Conservation (phyloP, 306 rosid species). For the Cicer chorassanicum region DNA sequence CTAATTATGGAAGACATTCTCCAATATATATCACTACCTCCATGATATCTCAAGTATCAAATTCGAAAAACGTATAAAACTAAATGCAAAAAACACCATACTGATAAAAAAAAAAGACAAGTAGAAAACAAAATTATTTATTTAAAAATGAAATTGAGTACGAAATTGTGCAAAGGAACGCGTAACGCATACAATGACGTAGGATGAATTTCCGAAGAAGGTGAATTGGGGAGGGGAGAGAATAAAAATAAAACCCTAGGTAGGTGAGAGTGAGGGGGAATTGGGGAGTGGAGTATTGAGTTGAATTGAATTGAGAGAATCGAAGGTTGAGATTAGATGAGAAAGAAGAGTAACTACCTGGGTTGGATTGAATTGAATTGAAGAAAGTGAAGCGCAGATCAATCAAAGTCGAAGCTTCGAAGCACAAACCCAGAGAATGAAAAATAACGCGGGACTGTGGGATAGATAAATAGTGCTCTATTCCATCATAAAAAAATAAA, state of each 20-base stretch:
- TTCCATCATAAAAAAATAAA: too few relatives aligned
- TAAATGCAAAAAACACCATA: slow-evolving; percentile 27
- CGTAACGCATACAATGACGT: background rate
- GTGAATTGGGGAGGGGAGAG: slow-evolving; percentile 8
- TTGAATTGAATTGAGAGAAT: background rate
- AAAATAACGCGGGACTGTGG: slow-evolving; percentile 44
- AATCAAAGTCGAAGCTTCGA: slow-evolving; percentile 24
- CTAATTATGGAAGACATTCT: background rate
- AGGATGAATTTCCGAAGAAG: background rate
- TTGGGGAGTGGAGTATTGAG: background rate
- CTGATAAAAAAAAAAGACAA: background rate
- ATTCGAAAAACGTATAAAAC: background rate
- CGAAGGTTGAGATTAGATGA: background rate
- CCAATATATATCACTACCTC: slow-evolving; percentile 30
- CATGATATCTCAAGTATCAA: slow-evolving; percentile 16
- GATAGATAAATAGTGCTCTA: too few relatives aligned
- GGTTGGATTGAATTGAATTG: background rate
- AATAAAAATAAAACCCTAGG: slow-evolving; percentile 59
- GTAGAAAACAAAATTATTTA: background rate
- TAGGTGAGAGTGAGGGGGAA: slow-evolving; percentile 2
- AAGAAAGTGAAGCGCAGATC: slow-evolving; percentile 42
- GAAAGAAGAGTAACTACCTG: slow-evolving; percentile 12
- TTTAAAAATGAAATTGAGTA: background rate
- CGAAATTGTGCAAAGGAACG: background rate
- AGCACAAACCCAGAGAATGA: background rate